Evolutionary conservation across 306 rosid species (phyloP), one percentile per base, ranked within the genome.

Genomic region (Fagus crenata): DNA sequence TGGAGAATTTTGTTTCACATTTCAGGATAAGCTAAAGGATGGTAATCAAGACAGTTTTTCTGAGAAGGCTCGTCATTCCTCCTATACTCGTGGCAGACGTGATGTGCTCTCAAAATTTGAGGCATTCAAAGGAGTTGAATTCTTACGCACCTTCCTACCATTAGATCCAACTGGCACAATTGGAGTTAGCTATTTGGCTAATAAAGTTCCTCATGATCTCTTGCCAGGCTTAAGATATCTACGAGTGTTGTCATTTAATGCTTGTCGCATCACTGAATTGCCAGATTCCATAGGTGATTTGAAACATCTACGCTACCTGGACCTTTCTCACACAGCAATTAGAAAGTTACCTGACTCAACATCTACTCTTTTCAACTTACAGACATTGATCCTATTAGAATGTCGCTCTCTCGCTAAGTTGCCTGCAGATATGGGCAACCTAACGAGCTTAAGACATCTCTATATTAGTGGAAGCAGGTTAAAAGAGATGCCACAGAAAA

Each of bases 41-140:
- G 43, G 31, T n/a, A 32, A 65, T 65, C 55, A 65, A 22, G 36
- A 51, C 28, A 78, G 78, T 69, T 42, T 33, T 18, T 69, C 28
- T 78, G 77, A 59, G 69, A 82, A 74, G 74, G 83, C 83, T 74
- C 80, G 86, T 3, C 80, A 78, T 69, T 78, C 86, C 31, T 78
- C 86, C 1, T 82, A 78, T 28, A 17, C 74, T 51, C 83, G 83
- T 15, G 64, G 74, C 11, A 76, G 54, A 5, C 86, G 77, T 5
- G 86, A 82, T 53, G 49, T 64, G 12, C 31, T 73, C 18, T 31
- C 76, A 54, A 82, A 75, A 73, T 82, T 82, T 41, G 83, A 78
- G 56, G 65, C 71, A 39, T 74, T 82, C 61, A 53, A 65, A 15
- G 63, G 77, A 51, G 69, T 61, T 43, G 77, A 78, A 39, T 39